Conservation (phyloP, 192 early-diverging fungal genomes). For the Coemansia sp. region DNA sequence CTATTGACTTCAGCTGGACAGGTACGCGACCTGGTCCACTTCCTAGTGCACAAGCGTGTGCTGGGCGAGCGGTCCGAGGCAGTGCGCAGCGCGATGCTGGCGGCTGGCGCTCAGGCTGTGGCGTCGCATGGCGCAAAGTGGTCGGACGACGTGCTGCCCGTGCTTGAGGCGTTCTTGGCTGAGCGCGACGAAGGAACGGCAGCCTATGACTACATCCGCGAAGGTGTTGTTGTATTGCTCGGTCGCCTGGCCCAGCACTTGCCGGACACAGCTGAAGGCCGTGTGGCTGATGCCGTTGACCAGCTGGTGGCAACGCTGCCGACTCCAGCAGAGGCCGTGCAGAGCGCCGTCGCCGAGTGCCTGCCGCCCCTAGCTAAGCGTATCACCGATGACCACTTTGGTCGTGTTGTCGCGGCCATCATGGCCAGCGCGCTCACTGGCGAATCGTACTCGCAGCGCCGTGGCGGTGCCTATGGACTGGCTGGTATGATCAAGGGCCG, state of each 20-base stretch:
- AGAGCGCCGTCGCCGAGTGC: slow-evolving; percentile 92
- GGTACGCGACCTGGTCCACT: slow-evolving; percentile 65
- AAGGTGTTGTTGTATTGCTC: slow-evolving; percentile 89
- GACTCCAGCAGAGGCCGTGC: slow-evolving; percentile 94
- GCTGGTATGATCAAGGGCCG: slow-evolving; percentile 92
- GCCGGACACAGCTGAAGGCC: slow-evolving; percentile 62
- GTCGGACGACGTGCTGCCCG: slow-evolving; percentile 68
- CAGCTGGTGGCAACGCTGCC: slow-evolving; percentile 87
- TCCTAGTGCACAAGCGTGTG: slow-evolving; percentile 83
- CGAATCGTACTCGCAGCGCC: slow-evolving; percentile 81
- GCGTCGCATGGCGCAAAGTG: slow-evolving; percentile 70
- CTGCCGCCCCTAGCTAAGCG: slow-evolving; percentile 88
- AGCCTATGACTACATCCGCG: slow-evolving; percentile 85
- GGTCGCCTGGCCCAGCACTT: slow-evolving; percentile 91
- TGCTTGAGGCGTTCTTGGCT: slow-evolving; percentile 79
- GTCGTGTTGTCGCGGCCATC: slow-evolving; percentile 63
- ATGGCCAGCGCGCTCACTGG: slow-evolving; percentile 71
- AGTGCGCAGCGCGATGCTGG: slow-evolving; percentile 83
- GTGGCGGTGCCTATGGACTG: slow-evolving; percentile 95
- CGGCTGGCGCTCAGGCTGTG: slow-evolving; percentile 80
- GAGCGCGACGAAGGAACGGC: slow-evolving; percentile 71
- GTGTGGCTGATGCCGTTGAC: slow-evolving; percentile 80
- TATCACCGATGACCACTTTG: slow-evolving; percentile 62
- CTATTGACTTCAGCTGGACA: slow-evolving; percentile 56
- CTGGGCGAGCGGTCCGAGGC: slow-evolving; percentile 80